Conservation (phyloP, 768 basidiomycete species). For the Lyophyllum semitale region DNA sequence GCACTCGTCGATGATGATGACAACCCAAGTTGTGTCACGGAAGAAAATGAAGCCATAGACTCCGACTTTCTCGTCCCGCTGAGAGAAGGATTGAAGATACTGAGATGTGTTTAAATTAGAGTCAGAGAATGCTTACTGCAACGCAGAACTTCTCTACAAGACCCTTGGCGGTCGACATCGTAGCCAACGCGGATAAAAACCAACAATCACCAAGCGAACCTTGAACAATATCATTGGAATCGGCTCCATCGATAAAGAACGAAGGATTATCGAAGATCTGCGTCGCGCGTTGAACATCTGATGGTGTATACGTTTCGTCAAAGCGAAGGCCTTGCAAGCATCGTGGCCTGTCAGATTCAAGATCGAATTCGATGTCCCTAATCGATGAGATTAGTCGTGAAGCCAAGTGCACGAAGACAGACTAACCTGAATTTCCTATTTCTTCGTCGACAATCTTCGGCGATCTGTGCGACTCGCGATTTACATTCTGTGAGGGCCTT, state of each 20-base stretch:
- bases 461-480: constrained; percentile 41
- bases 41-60: constrained; percentile 64
- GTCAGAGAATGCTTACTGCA: constrained; percentile 28
- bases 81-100: not conserved
- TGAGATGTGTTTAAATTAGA: no score
- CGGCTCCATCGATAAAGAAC: constrained; percentile 47
- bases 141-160: constrained; percentile 55
- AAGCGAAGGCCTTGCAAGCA: constrained; percentile 41
- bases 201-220: constrained; percentile 53
- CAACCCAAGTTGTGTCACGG: constrained; percentile 51
- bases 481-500: constrained; percentile 44
- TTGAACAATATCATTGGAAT: constrained; percentile 48
- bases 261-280: constrained; percentile 54
- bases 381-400: not conserved
- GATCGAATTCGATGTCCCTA: constrained; percentile 44
- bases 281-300: constrained; percentile 46
- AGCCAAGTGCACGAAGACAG: not conserved
- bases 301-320: constrained; percentile 11
- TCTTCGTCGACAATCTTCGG: constrained; percentile 40
- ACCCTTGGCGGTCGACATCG: constrained; percentile 46
- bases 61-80: constrained; percentile 54
- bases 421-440: constrained; percentile 50
- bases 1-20: constrained; percentile 60
- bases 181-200: constrained; percentile 56
- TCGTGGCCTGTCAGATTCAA: constrained; percentile 36